These are phyloP conservation scores for Begonia masoniana DNA, from an alignment of 306 rosid genomes.

Conservation along the genomic window DNA sequence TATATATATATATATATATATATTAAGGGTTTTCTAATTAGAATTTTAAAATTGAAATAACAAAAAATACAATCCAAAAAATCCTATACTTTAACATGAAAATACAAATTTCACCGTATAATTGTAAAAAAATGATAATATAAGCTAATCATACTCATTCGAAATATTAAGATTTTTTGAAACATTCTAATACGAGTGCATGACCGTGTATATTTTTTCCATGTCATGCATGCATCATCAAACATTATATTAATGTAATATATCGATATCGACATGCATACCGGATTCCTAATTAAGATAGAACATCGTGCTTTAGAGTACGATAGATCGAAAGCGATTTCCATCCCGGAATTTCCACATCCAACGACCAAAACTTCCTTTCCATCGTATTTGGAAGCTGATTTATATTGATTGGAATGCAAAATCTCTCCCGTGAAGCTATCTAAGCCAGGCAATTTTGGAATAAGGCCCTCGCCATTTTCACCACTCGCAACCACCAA, in stretches of 20 bases:
- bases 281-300: conserved; percentile 29
- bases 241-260: neutral
- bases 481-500: conserved; percentile 23
- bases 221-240: no score
- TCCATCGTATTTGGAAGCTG: neutral
- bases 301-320: conserved; percentile 8
- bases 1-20: no score
- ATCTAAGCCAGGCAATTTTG: conserved; percentile 9
- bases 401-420: conserved; percentile 8
- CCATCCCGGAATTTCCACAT: conserved; percentile 27
- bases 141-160: no score
- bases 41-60: no score
- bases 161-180: no score
- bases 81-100: no score
- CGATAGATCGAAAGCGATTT: conserved; percentile 15
- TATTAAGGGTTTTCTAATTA: no score
- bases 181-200: no score
- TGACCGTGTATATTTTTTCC: no score
- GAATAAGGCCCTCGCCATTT: conserved; percentile 8
- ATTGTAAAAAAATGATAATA: no score
- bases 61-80: no score
- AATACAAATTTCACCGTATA: no score
- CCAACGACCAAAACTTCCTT: conserved; percentile 24
- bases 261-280: neutral
- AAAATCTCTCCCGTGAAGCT: conserved; percentile 11